These are phyloP conservation scores for Backusella sp. DNA, from an alignment of 192 early-diverging fungal species.

Conservation along the genomic window DNA sequence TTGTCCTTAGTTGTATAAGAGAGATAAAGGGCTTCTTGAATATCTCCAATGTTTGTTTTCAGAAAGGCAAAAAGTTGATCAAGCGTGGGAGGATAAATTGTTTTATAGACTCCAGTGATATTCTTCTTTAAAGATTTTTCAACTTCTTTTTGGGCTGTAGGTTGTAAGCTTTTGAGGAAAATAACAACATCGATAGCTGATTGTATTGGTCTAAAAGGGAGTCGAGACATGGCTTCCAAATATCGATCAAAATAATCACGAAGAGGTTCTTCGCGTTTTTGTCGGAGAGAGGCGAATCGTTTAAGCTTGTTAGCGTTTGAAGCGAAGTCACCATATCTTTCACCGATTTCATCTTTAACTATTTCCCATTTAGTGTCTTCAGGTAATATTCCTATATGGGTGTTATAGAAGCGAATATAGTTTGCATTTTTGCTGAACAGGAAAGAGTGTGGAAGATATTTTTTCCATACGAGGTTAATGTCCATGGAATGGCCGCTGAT, in stretches of 20 bases:
- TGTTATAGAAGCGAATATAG: neutral
- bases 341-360: neutral
- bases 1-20: neutral
- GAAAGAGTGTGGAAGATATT: neutral
- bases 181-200: neutral
- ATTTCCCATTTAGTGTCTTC: neutral
- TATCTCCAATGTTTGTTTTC: neutral
- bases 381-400: neutral
- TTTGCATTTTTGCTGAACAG: neutral
- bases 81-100: neutral
- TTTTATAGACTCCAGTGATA: neutral
- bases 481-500: neutral
- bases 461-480: neutral
- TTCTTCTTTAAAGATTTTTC: neutral
- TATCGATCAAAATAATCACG: neutral
- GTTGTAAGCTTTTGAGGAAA: neutral
- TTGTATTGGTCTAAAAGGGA: neutral
- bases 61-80: neutral
- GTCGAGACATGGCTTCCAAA: neutral
- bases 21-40: neutral
- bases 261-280: neutral
- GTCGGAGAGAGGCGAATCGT: neutral
- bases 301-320: neutral
- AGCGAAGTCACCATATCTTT: neutral
- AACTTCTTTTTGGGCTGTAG: neutral